phyloP scores from a whole-genome alignment of 495 filamentous ascomycete species.

The Penicillium silybi region DNA sequence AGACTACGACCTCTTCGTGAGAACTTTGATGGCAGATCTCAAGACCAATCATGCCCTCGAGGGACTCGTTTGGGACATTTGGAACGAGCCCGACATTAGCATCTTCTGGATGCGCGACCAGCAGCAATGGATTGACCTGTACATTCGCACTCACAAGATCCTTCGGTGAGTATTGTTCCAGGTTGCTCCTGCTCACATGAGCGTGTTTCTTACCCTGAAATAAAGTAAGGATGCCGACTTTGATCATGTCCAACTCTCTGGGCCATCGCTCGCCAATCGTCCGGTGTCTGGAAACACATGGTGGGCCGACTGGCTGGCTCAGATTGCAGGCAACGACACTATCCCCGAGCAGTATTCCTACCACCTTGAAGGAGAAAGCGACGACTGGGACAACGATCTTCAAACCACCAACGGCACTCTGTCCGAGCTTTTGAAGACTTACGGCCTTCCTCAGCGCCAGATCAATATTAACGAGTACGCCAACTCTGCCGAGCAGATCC shows the following conservation, averaged over 20 bases:
- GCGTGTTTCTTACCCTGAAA: background rate
- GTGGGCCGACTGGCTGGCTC: slow-evolving; percentile 28
- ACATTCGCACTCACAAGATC: slow-evolving; percentile 22
- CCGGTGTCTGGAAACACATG: slow-evolving; percentile 20
- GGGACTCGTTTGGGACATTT: slow-evolving; percentile 34
- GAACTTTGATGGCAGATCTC: slow-evolving; percentile 28
- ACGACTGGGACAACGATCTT: slow-evolving; percentile 21
- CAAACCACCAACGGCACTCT: slow-evolving; percentile 21
- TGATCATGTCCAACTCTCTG: slow-evolving; percentile 17
- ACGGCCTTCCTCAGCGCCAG: slow-evolving; percentile 26
- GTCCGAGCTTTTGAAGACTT: slow-evolving; percentile 17
- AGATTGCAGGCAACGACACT: slow-evolving; percentile 21
- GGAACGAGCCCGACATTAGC: slow-evolving; percentile 41
- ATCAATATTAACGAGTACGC: slow-evolving; percentile 46
- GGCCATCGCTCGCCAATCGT: slow-evolving; percentile 22
- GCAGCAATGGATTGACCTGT: slow-evolving; percentile 32
- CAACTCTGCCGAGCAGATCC: slow-evolving; percentile 31
- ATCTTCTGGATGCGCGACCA: slow-evolving; percentile 31
- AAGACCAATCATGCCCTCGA: slow-evolving; percentile 25
- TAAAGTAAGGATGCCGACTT: slow-evolving; percentile 2
- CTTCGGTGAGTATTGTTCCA: slow-evolving; percentile 13
- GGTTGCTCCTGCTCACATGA: too few species aligned
- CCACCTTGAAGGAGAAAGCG: slow-evolving; percentile 23
- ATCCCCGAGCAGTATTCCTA: slow-evolving; percentile 38
- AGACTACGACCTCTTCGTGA: slow-evolving; percentile 32